Base-by-base conservation (phyloP, 257 asterid species). In the Petunia secreta region DNA sequence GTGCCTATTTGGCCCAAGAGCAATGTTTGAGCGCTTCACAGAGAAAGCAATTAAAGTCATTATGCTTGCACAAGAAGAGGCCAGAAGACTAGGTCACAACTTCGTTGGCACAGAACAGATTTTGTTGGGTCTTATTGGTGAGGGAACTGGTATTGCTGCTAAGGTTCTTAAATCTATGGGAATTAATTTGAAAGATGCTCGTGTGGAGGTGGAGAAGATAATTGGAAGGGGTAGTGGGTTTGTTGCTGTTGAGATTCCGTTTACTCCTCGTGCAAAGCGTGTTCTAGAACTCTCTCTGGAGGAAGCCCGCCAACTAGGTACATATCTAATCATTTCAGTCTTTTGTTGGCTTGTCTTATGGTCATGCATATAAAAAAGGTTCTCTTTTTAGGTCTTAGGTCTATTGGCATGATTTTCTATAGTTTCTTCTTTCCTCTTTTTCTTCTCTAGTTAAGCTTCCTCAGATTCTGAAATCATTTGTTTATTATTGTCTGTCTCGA, bases 241-340 rank as follows among this genome's bases (percentile, higher is more conserved):
- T 87, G 97, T 92, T 83, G 97, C 98, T 1, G 97, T 95, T 59
- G 99, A 95, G 91, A 95, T 95, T 67, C 99, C 99, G 4, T 95
- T 95, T 82, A 95, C 99, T 55, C 99, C 99, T 55, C 99, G 98
- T 77, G 99, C 98, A 43, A 95, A 95, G 85, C 97, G 97, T 69
- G 99, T 95, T 44, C 75, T 95, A 36, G 99, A 95, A 86, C 96
- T 95, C 73, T 95, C 99, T 8, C 84, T 95, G 1, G 99, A 95
- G 90, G 99, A 95, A 89, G 99, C 99, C 76, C 97, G 99, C 16
- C 99, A 95, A 79, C 99, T 95, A 69, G 99, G 99, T 95, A 88
- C 81, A 50, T 3, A 81, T 83, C 53, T 80, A 39, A 69, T 34
- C 13, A 37, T 8, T 58, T 50, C 43, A 48, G 77, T 57, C 77